These are phyloP conservation scores for Pezicula neosporulosa DNA, from an alignment of 2,329 filamentous ascomycete genomes.

Conservation along the genomic window DNA sequence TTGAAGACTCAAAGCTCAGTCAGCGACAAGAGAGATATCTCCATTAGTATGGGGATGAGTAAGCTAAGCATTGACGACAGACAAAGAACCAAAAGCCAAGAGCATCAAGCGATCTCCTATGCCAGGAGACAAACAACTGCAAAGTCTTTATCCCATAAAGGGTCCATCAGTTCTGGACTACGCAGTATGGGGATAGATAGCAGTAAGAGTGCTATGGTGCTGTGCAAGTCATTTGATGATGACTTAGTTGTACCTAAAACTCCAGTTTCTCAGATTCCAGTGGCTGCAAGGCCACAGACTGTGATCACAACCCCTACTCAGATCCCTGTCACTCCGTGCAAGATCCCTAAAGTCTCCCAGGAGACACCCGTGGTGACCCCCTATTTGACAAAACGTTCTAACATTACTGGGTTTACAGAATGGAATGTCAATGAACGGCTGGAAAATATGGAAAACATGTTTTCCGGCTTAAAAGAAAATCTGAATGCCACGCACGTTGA, in stretches of 20 bases:
- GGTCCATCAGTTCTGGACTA: slow-evolving; percentile 15
- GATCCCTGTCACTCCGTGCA: slow-evolving; percentile 28
- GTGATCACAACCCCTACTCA: slow-evolving; percentile 12
- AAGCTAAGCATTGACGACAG: slow-evolving; percentile 26
- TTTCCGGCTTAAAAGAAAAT: slow-evolving; percentile 67
- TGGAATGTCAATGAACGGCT: slow-evolving; percentile 80
- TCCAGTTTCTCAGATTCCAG: slow-evolving; percentile 28
- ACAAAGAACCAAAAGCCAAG: slow-evolving; percentile 12
- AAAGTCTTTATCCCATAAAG: slow-evolving; percentile 15
- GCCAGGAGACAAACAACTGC: slow-evolving; percentile 11
- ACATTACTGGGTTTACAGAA: slow-evolving; percentile 59
- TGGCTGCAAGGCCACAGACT: slow-evolving; percentile 23
- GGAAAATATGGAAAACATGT: slow-evolving; percentile 72
- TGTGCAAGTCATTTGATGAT: slow-evolving; percentile 19
- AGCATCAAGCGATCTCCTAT: slow-evolving; percentile 10
- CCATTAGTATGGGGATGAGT: slow-evolving; percentile 33
- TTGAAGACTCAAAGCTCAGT: slow-evolving; percentile 14
- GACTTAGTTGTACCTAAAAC: slow-evolving; percentile 25
- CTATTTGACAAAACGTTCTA: slow-evolving; percentile 73
- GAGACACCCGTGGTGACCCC: slow-evolving; percentile 36
- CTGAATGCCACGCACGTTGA: slow-evolving; percentile 68
- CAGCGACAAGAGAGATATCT: slow-evolving; percentile 28
- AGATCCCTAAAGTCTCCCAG: slow-evolving; percentile 38
- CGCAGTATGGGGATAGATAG: slow-evolving; percentile 17
- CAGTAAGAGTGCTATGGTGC: slow-evolving; percentile 19